Evolutionary conservation across 2,329 filamentous ascomycete genomes (phyloP).

Genomic region (Diaporthe caulivora): DNA sequence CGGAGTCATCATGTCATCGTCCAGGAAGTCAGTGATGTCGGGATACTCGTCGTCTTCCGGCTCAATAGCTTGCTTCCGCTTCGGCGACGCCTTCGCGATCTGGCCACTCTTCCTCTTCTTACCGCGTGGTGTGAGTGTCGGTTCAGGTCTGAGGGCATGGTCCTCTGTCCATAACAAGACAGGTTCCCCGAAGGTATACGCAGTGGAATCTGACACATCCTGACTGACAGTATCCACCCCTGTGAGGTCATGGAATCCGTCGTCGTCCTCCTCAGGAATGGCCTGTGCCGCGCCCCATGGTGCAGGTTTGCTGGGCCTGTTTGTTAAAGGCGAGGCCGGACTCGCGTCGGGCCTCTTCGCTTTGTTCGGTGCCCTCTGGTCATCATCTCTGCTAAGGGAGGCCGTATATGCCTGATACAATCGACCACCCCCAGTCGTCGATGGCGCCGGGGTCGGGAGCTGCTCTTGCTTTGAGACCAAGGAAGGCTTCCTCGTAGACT

Average conservation of each 20-base stretch:
- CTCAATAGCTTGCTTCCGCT: constrained; percentile 42
- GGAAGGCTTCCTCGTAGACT: constrained; percentile 59
- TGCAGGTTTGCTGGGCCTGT: constrained; percentile 31
- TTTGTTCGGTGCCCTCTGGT: constrained; percentile 30
- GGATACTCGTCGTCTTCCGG: constrained; percentile 60
- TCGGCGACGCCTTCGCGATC: constrained; percentile 51
- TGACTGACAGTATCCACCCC: constrained; percentile 46
- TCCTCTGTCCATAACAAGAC: constrained; percentile 59
- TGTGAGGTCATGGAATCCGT: constrained; percentile 55
- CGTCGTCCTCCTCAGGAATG: constrained; percentile 50
- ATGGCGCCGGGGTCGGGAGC: constrained; percentile 55
- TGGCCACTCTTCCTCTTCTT: constrained; percentile 68
- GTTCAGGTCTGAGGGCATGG: constrained; percentile 54
- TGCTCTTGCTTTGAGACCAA: constrained; percentile 57
- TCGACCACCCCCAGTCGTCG: constrained; percentile 48
- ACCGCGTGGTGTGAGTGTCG: constrained; percentile 51
- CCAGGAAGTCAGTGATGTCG: constrained; percentile 62
- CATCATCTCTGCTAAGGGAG: constrained; percentile 46
- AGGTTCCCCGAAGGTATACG: constrained; percentile 52
- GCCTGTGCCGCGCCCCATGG: constrained; percentile 42
- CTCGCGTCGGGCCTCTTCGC: constrained; percentile 39
- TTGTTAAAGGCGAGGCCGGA: constrained; percentile 37
- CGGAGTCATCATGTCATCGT: constrained; percentile 46
- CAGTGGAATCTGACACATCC: constrained; percentile 41
- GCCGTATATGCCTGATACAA: constrained; percentile 53